phyloP scores from a whole-genome alignment of 2,329 filamentous ascomycete genomes.

The Coniella vitis region DNA sequence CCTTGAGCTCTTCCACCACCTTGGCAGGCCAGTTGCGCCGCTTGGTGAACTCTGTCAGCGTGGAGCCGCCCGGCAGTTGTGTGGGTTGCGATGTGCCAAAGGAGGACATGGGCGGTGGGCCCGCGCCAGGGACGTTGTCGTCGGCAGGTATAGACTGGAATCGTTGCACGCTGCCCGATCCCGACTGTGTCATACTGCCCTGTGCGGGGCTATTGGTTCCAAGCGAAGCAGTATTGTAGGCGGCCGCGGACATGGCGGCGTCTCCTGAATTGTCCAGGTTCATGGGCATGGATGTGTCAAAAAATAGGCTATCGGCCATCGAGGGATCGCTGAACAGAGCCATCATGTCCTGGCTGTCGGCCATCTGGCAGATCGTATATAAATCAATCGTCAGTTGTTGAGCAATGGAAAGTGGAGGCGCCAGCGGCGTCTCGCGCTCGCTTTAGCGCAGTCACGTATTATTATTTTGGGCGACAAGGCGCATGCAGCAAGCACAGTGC shows the following conservation, averaged over 20 bases:
- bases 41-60: constrained; percentile 53
- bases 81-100: constrained; percentile 22
- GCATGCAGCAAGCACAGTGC: background rate
- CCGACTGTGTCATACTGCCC: constrained; percentile 12
- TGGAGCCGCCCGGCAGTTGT: constrained; percentile 32
- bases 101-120: constrained; percentile 34
- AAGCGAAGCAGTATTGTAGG: constrained; percentile 22
- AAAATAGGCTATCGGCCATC: constrained; percentile 34
- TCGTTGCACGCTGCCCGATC: constrained; percentile 13
- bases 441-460: too few relatives aligned
- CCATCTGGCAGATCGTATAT: constrained; percentile 19
- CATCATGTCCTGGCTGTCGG: constrained; percentile 34
- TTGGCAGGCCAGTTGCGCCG: constrained; percentile 76
- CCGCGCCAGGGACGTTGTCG: constrained; percentile 33
- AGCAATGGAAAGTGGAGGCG: background rate
- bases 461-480: too few relatives aligned
- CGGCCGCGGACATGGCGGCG: constrained; percentile 19
- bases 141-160: constrained; percentile 17
- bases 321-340: constrained; percentile 25
- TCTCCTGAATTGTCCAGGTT: constrained; percentile 32
- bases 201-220: constrained; percentile 15
- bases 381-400: constrained; percentile 9
- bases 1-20: constrained; percentile 82
- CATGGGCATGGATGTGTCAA: constrained; percentile 34
- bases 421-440: too few relatives aligned